Conservation (phyloP, 495 filamentous ascomycete genomes). For the Penicillium ochrochloron region DNA sequence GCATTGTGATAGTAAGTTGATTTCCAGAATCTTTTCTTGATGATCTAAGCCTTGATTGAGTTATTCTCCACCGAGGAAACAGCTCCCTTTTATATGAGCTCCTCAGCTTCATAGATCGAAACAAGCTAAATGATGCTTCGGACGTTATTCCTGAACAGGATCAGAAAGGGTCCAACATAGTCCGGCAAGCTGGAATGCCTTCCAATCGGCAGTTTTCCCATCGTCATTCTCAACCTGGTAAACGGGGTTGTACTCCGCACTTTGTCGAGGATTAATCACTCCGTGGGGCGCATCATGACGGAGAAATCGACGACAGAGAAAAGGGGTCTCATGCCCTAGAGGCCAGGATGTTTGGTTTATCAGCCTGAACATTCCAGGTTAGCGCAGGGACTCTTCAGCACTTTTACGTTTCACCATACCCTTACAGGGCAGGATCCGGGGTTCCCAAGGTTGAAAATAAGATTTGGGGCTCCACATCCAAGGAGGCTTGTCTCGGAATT, state of each 20-base stretch:
- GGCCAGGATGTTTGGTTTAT: background rate
- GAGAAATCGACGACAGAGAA: background rate
- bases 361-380: background rate
- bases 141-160: constrained; percentile 7
- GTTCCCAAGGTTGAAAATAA: background rate
- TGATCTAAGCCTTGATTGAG: background rate
- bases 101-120: background rate
- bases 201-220: constrained; percentile 1
- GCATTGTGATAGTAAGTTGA: constrained; percentile 5
- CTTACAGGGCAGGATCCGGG: background rate
- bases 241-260: background rate
- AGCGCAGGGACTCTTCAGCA: background rate
- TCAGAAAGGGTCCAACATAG: background rate
- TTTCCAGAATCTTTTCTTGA: constrained; percentile 6
- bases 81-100: background rate
- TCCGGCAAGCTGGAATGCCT: background rate
- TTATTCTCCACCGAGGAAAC: background rate
- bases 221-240: background rate
- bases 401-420: background rate
- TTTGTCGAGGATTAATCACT: background rate
- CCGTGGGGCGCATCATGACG: constrained; percentile 1
- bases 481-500: background rate
- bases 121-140: constrained; percentile 4
- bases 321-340: background rate
- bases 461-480: background rate